Percentiles rank a stretch among this genome's conserved stretches.
Evolutionary conservation across 805 yeast genomes (phyloP).

Genomic region (Cephaloascus fragrans): DNA sequence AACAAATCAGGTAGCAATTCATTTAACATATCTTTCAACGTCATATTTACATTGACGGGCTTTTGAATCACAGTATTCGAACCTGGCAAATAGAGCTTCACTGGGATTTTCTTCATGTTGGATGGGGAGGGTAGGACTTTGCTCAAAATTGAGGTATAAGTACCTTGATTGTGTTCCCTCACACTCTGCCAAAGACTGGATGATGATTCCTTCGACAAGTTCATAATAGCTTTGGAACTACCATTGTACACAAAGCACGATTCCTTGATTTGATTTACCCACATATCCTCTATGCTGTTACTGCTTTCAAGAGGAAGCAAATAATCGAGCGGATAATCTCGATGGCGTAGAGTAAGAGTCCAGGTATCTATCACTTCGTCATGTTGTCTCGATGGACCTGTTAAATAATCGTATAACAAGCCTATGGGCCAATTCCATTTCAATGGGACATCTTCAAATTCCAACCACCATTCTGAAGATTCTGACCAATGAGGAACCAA

Average conservation of each 20-base stretch:
- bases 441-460: slow-evolving; percentile 51
- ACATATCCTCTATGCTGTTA: slow-evolving; percentile 33
- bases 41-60: slow-evolving; percentile 9
- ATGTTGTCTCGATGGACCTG: slow-evolving; percentile 16
- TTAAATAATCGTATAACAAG: slow-evolving; percentile 44
- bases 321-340: slow-evolving; percentile 32
- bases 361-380: slow-evolving; percentile 20
- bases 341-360: slow-evolving; percentile 32
- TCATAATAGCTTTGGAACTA: slow-evolving; percentile 73
- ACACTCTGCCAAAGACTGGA: slow-evolving; percentile 47
- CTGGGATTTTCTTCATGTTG: slow-evolving; percentile 31
- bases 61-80: slow-evolving; percentile 23
- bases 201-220: slow-evolving; percentile 54
- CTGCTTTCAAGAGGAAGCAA: slow-evolving; percentile 29
- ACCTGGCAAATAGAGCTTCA: slow-evolving; percentile 35
- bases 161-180: no score
- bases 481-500: slow-evolving; percentile 10
- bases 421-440: slow-evolving; percentile 79
- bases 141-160: slow-evolving; percentile 9
- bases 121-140: slow-evolving; percentile 11
- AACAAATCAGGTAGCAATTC: slow-evolving; percentile 33
- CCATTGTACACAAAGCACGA: slow-evolving; percentile 69
- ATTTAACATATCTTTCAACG: slow-evolving; percentile 13
- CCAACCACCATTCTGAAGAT: slow-evolving; percentile 49
- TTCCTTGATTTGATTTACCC: slow-evolving; percentile 80